These are phyloP conservation scores for Cyclocybe aegerita DNA, from an alignment of 768 basidiomycete species.

Conservation along the genomic window DNA sequence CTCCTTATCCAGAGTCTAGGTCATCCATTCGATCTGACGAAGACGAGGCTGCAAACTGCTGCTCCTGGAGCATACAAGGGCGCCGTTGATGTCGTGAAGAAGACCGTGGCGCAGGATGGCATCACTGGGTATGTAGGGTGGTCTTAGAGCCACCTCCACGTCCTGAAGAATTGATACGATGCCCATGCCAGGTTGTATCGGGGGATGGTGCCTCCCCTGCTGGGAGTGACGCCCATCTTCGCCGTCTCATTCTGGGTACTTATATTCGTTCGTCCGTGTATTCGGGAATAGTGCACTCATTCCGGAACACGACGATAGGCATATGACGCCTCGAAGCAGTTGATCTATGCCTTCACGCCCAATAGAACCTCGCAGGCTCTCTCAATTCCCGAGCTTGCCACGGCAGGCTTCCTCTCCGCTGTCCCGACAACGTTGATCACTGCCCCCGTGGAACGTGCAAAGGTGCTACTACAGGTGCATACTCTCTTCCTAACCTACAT, in stretches of 20 bases:
- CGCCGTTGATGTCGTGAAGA: slow-evolving; percentile 90
- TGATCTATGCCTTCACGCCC: slow-evolving; percentile 82
- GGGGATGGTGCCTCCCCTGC: slow-evolving; percentile 89
- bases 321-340: slow-evolving; percentile 88
- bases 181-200: slow-evolving; percentile 67
- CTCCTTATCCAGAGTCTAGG: slow-evolving; percentile 43
- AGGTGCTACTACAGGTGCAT: slow-evolving; percentile 87
- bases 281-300: neutral
- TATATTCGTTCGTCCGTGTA: slow-evolving; percentile 10
- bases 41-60: slow-evolving; percentile 95
- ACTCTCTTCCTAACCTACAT: neutral
- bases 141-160: neutral
- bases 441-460: slow-evolving; percentile 96
- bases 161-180: slow-evolving; percentile 2
- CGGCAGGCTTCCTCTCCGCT: slow-evolving; percentile 93
- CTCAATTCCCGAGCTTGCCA: slow-evolving; percentile 77
- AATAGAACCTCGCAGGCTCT: slow-evolving; percentile 63
- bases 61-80: slow-evolving; percentile 85
- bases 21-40: slow-evolving; percentile 97
- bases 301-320: slow-evolving; percentile 48
- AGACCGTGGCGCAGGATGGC: slow-evolving; percentile 90
- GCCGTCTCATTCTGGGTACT: slow-evolving; percentile 96
- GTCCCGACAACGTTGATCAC: slow-evolving; percentile 89
- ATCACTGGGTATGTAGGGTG: slow-evolving; percentile 63
- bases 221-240: slow-evolving; percentile 97